Base-by-base conservation (phyloP, 352 stramenopile species). In the Pythium phragmitis region DNA sequence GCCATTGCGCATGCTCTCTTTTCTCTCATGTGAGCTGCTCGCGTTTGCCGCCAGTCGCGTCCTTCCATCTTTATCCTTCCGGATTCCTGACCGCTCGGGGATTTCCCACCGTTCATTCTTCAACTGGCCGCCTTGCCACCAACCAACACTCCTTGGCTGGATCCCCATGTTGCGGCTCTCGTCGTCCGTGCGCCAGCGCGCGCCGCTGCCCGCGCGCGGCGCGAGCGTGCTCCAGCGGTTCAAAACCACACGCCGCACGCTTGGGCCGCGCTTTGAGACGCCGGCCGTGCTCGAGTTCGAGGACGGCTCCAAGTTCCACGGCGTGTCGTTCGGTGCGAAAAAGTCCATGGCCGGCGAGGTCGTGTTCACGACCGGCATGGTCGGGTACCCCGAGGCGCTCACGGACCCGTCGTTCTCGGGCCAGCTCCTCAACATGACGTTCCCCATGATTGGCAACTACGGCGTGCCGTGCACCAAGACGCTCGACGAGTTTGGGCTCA, bases 351-450 rank as follows among this genome's bases (percentile, higher is more conserved):
- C 86, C 21, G 97, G 97, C 45, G 96, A 99, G 82, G 95, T 99
- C 63, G 97, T 99, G 12, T 99, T 99, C 75, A 98, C 97, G 65
- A 99, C 97, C 36, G 96, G 96, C 62, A 99, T 99, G 97, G 97
- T 99, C 49, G 97, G 97, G 57, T 99, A 99, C 85, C 94, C 97
- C 16, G 97, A 99, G 77, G 93, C 91, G 41, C 85, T 99, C 61
- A 98, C 96, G 13, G 97, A 99, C 85, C 97, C 97, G 69, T 99
- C 96, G 47, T 99, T 99, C 80, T 79, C 88, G 62, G 96, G 97
- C 49, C 96, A 99, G 80, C 98, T 99, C 73, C 78, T 99, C 37
- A 93, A 97, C 41, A 82, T 99, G 30, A 99, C 97, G 30, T 98
- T 89, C 73, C 97, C 97, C 7, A 89, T 99, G 63, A 89, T 99